These are phyloP conservation scores for Trichophyton mentagrophytes DNA, from an alignment of 2,329 filamentous ascomycete species.

Conservation along the genomic window DNA sequence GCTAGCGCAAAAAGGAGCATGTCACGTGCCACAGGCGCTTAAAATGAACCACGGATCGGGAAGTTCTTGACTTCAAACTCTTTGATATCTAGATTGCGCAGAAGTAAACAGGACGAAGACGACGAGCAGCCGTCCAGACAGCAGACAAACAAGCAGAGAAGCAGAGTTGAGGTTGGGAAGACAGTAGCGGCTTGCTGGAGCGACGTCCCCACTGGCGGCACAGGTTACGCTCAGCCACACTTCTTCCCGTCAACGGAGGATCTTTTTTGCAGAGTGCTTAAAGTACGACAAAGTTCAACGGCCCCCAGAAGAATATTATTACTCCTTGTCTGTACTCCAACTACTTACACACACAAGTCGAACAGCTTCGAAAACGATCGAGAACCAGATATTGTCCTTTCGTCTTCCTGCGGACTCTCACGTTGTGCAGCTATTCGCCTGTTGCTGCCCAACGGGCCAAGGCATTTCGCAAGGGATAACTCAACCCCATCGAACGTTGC, in stretches of 20 bases:
- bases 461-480: not conserved
- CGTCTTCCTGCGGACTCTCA: conserved; percentile 1
- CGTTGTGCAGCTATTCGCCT: not conserved
- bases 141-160: not conserved
- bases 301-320: not conserved
- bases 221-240: not conserved
- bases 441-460: conserved; percentile 1
- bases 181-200: too few species aligned
- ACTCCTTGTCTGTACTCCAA: not conserved
- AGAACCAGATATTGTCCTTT: not conserved
- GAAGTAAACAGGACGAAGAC: not conserved
- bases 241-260: not conserved
- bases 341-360: not conserved
- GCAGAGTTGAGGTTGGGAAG: not conserved
- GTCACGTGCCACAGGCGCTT: not conserved
- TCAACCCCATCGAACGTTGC: not conserved
- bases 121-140: not conserved
- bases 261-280: conserved; percentile 2
- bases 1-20: too few species aligned
- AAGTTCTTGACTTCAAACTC: conserved; percentile 2
- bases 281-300: conserved; percentile 3
- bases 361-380: not conserved
- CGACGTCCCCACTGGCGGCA: not conserved
- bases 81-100: not conserved
- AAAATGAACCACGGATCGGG: not conserved